Base-by-base conservation (phyloP, 768 basidiomycete genomes). In the Lentinula sp. region DNA sequence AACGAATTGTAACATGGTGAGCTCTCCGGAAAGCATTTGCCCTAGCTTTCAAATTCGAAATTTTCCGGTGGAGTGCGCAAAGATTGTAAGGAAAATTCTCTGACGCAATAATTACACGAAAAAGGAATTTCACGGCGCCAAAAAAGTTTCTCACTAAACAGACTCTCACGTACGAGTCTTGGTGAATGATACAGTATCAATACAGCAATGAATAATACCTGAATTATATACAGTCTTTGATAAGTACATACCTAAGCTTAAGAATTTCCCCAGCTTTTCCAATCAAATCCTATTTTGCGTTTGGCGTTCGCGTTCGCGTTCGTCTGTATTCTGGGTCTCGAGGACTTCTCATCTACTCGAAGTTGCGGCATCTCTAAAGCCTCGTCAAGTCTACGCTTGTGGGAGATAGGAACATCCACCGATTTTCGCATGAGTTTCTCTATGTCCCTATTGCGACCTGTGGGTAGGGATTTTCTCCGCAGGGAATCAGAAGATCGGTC, bases 241-340 rank as follows among this genome's bases (percentile, higher is more conserved):
- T 5, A 45, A 18, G 28, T 28, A n/a, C n/a, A n/a, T n/a, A 4
- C 5, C 9, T 13, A 35, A 1, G 34, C 16, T 37, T 18, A 59
- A 16, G 37, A 34, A 23, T 8, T 35, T 39, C 46, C 57, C 57
- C 57, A 59, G 5, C 18, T n/a, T 48, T 59, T 59, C 57, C 57
- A 59, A 49, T 59, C 57, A 45, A 59, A 59, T 23, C 18, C 57
- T 3, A 23, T 45, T 16, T 40, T 51, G 31, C 18, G 23, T 35
- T 57, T 35, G 5, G n/a, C 18, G 2, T 53, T 37, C 4, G 32
- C 18, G 2, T 53, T 37, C 4, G 32, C 18, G 2, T 53, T 37
- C 1, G 32, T 37, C 7, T 13, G 16, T 0, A 6, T 54, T 21
- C 37, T 39, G 16, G 53, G 9, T 35, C n/a, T 16, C 4, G 13